Evolutionary conservation across 768 basidiomycete genomes (phyloP).

Genomic region (Galerina sulciceps): DNA sequence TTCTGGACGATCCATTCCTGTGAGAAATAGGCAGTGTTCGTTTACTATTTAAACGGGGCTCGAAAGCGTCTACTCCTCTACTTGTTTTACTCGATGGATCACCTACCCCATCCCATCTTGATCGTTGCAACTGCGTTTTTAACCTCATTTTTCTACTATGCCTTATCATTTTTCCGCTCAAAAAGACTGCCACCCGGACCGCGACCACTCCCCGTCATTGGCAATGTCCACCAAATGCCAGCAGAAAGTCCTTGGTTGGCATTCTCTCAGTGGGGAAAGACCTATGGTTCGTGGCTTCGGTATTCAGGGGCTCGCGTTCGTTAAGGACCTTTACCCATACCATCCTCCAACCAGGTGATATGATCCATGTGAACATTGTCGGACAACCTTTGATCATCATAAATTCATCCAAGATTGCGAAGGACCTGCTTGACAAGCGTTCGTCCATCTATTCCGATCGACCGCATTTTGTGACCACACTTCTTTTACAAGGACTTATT

Average conservation of each 20-base stretch:
- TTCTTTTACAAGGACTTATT: not conserved
- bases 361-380: slow-evolving; percentile 40
- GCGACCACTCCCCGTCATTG: slow-evolving; percentile 23
- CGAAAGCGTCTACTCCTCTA: too few relatives aligned
- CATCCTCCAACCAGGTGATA: slow-evolving; percentile 38
- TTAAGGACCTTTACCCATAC: not conserved
- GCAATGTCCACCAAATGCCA: slow-evolving; percentile 27
- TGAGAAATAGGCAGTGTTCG: too few relatives aligned
- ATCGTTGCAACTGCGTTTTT: not conserved
- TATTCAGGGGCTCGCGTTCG: not conserved
- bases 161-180: not conserved
- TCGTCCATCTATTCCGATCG: slow-evolving; percentile 50
- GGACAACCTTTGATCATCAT: slow-evolving; percentile 40
- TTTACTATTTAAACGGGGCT: too few relatives aligned
- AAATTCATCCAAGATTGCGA: slow-evolving; percentile 41
- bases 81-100: not conserved
- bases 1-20: too few relatives aligned
- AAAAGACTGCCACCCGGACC: slow-evolving; percentile 28
- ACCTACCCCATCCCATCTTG: not conserved
- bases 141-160: slow-evolving; percentile 5
- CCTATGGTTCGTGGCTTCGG: slow-evolving; percentile 15
- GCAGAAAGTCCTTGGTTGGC: slow-evolving; percentile 21
- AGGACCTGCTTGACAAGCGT: slow-evolving; percentile 49
- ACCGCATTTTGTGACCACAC: slow-evolving; percentile 34
- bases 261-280: slow-evolving; percentile 23